Percentiles rank a stretch among this genome's conserved stretches.
phyloP scores from a whole-genome alignment of 1,139 yeast species.

The Candida smagusa region DNA sequence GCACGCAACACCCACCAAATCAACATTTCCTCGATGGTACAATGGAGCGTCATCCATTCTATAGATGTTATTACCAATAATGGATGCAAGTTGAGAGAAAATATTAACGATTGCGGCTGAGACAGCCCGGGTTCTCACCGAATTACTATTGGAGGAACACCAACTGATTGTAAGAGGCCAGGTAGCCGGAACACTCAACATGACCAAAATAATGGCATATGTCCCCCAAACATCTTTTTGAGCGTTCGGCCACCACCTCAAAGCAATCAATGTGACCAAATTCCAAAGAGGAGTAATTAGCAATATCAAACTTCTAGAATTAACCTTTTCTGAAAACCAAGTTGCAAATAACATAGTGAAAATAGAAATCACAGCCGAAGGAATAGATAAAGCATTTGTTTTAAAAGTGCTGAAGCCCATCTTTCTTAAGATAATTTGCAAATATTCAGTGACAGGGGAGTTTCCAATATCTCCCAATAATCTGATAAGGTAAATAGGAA shows the following conservation, averaged over 20 bases:
- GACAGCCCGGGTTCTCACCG: slow-evolving; percentile 21
- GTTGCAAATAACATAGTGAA: slow-evolving; percentile 36
- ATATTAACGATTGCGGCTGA: slow-evolving; percentile 23
- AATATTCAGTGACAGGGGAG: slow-evolving; percentile 43
- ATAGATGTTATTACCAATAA: slow-evolving; percentile 22
- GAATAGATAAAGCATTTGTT: slow-evolving; percentile 55
- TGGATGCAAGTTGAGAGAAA: slow-evolving; percentile 18
- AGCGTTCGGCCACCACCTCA: slow-evolving; percentile 19
- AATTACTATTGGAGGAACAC: slow-evolving; percentile 20
- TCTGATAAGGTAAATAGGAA: slow-evolving; percentile 54
- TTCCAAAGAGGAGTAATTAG: slow-evolving; percentile 18
- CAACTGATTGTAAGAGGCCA: slow-evolving; percentile 20
- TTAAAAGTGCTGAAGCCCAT: slow-evolving; percentile 57
- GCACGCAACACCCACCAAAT: slow-evolving; percentile 19
- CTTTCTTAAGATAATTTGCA: slow-evolving; percentile 48
- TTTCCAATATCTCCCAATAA: slow-evolving; percentile 43
- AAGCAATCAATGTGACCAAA: slow-evolving; percentile 14
- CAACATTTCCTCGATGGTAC: slow-evolving; percentile 25
- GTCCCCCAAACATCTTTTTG: slow-evolving; percentile 20
- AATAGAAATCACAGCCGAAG: slow-evolving; percentile 39
- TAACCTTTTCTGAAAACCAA: slow-evolving; percentile 36
- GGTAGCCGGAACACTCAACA: slow-evolving; percentile 17
- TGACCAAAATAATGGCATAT: slow-evolving; percentile 16
- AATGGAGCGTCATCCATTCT: slow-evolving; percentile 25
- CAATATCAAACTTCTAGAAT: slow-evolving; percentile 28